Base-by-base conservation (phyloP, 768 basidiomycete genomes). In the Boletus barrowsii region DNA sequence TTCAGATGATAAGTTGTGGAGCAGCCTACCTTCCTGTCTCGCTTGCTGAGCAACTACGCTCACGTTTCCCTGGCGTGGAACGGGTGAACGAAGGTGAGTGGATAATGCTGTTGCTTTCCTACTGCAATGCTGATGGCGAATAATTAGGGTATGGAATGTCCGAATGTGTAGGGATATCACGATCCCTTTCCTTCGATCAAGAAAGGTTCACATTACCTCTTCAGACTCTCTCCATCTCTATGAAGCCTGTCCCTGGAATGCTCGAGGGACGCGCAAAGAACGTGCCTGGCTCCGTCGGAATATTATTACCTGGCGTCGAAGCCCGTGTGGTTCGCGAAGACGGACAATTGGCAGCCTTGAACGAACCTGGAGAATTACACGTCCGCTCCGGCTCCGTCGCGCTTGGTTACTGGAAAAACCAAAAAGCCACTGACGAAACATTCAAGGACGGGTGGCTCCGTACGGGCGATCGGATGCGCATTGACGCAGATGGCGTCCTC, bases 371-470 rank as follows among this genome's bases (percentile, higher is more conserved):
- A 1, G 87, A 92, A 58, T 69, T 91, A 5, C 83, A 79, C 72
- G 62, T 90, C 10, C 75, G 73, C 36, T 79, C 85, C 15, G 64
- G 54, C 0, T 86, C 81, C 56, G 66, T 89, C 29, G 79, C 82
- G 0, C 63, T 82, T 0, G 90, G 90, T 0, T 93, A 92, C 66
- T 86, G 82, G 81, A 81, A 83, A 42, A 86, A 91, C 63, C 78
- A 82, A 47, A 75, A 79, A 55, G 85, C 87, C 0, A 88, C 82
- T 24, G 71, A 72, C 47, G 81, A 82, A 60, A 84, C 88, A 1
- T 92, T 91, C 62, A 59, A 51, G 13, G 75, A 80, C 42, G 87
- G 88, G 18, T 93, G 90, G 90, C 60, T 93, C 24, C 75, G 73
- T 49, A 91, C 88, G 0, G 90, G 90, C 3, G 90, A 93, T 66